Percentiles rank a stretch among this genome's conserved stretches.
Evolutionary conservation across 805 yeast genomes (phyloP).

Genomic region (Wickerhamiella occidentalis): DNA sequence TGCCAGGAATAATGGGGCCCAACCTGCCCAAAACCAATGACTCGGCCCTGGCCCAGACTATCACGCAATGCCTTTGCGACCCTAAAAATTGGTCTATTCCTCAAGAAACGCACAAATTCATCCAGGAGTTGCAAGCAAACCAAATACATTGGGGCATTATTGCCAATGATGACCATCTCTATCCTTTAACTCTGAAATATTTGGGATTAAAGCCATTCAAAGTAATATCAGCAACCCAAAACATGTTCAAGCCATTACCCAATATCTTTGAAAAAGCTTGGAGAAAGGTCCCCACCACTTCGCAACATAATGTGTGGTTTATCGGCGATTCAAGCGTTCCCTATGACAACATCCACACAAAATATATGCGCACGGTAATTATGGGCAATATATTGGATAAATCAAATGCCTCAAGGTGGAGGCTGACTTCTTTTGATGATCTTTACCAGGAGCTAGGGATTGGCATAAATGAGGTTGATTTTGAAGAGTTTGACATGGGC

Average conservation of each 20-base stretch:
- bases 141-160: conserved; percentile 24
- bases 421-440: not conserved
- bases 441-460: not conserved
- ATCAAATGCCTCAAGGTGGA: not conserved
- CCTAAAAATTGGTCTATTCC: conserved; percentile 18
- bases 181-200: conserved; percentile 15
- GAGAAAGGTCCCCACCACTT: conserved; percentile 14
- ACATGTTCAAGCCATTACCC: conserved; percentile 23
- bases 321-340: conserved; percentile 19
- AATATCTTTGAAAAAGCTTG: conserved; percentile 20
- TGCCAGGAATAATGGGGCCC: not conserved
- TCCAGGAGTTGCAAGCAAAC: conserved; percentile 11
- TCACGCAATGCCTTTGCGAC: conserved; percentile 10
- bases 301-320: conserved; percentile 19
- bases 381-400: not conserved
- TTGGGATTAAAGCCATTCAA: conserved; percentile 14
- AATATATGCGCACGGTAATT: conserved; percentile 13
- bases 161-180: conserved; percentile 22
- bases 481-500: conserved; percentile 1
- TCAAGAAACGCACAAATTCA: conserved; percentile 12
- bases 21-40: not conserved
- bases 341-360: conserved; percentile 17
- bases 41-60: not conserved
- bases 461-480: not conserved
- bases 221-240: conserved; percentile 10